Evolutionary conservation across 2,329 filamentous ascomycete species (phyloP), one percentile per base, ranked within the genome.

Genomic region (Fonsecaea monophora): DNA sequence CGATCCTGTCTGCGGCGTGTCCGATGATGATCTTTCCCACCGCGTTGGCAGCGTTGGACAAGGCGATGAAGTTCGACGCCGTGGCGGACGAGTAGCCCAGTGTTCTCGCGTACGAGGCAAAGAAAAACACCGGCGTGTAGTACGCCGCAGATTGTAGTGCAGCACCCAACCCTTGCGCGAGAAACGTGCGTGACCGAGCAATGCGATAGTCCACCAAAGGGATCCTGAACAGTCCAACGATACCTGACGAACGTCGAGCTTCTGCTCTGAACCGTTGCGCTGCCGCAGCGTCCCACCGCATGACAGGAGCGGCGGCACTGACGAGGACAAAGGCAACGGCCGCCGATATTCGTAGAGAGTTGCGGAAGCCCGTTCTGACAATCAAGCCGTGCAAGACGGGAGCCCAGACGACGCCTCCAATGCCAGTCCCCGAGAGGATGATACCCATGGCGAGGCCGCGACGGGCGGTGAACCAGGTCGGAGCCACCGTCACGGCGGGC

Each of bases 361-460:
- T 78, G 4, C 78, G 76, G 62, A 78, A 78, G 1, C 78, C 79
- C 3, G 80, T 68, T 0, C 63, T 70, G 10, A 70, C 64, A 32
- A 79, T 75, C 30, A 78, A 71, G 0, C 70, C 71, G 32, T 74
- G 72, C 25, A 78, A 70, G 0, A 73, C 72, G 1, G 77, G 77
- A 2, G 78, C 76, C 73, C 87, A 90, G 0, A 85, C 78, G 12
- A 89, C 74, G 0, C 87, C 87, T 2, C 87, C 87, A 0, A 89
- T 68, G 0, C 87, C 87, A 32, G 83, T 84, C 0, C 87, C 87
- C 1, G 85, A 82, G 1, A 86, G 83, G 0, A 83, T 81, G 57
- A 89, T 82, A 0, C 86, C 87, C 72, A 87, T 88, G 10, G 87
- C 87, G 4, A 89, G 80, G 58, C 83, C 84, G 2, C 87, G 79